Conservation (phyloP, 2,329 filamentous ascomycete genomes). For the Apiospora kogelbergensis region DNA sequence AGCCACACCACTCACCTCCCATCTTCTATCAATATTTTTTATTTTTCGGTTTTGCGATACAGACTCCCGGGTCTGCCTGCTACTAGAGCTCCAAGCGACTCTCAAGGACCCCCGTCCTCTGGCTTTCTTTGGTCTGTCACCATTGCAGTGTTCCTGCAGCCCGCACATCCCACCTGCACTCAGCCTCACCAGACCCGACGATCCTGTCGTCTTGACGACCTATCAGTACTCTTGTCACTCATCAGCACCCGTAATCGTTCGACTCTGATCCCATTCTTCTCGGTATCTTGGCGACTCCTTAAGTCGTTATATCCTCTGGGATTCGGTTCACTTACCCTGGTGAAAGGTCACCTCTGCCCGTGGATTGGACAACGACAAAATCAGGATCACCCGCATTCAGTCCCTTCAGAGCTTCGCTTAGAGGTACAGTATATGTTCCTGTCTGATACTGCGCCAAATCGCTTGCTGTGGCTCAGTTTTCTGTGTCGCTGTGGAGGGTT, state of each 20-base stretch:
- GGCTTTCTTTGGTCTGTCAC: neutral
- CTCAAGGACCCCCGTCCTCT: slow-evolving; percentile 10
- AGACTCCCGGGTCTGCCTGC: neutral
- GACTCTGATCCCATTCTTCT: neutral
- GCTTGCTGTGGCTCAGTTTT: neutral
- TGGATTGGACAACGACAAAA: neutral
- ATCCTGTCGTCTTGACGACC: neutral
- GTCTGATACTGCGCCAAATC: neutral
- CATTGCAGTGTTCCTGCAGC: slow-evolving; percentile 11
- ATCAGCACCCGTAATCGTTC: neutral
- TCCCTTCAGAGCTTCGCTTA: neutral
- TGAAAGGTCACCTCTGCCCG: neutral
- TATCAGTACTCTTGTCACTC: neutral
- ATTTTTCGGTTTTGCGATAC: slow-evolving; percentile 6
- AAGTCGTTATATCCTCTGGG: neutral
- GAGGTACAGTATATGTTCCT: neutral
- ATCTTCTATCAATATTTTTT: slow-evolving; percentile 23
- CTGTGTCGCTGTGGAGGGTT: neutral
- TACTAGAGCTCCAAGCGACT: neutral
- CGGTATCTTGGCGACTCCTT: neutral
- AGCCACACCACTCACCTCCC: slow-evolving; percentile 32
- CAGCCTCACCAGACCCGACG: slow-evolving; percentile 1
- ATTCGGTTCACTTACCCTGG: neutral
- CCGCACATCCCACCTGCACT: neutral
- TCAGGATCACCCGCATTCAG: neutral